phyloP scores from a whole-genome alignment of 2,329 filamentous ascomycete genomes.

The Ophiosphaerella narmari region DNA sequence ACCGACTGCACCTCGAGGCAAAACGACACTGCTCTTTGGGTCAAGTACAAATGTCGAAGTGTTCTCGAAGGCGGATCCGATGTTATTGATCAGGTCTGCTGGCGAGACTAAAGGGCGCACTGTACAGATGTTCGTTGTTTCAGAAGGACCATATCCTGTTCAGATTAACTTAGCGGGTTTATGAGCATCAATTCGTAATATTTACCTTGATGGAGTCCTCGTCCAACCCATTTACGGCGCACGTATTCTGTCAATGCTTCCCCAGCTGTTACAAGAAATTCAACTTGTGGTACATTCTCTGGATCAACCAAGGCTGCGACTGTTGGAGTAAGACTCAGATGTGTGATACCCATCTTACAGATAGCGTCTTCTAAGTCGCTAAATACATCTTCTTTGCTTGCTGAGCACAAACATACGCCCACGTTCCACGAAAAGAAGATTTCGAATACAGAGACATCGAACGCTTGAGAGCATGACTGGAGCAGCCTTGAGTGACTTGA shows the following conservation, averaged over 20 bases:
- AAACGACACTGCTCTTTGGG: slow-evolving; percentile 38
- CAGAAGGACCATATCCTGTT: slow-evolving; percentile 74
- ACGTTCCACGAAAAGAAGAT: slow-evolving; percentile 83
- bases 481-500: slow-evolving; percentile 64
- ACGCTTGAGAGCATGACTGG: slow-evolving; percentile 82
- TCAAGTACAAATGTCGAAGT: slow-evolving; percentile 73
- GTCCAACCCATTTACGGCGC: slow-evolving; percentile 68
- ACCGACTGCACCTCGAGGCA: slow-evolving; percentile 74
- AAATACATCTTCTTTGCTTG: slow-evolving; percentile 74
- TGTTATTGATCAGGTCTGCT: slow-evolving; percentile 69
- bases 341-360: slow-evolving; percentile 67
- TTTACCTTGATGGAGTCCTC: slow-evolving; percentile 70
- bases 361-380: slow-evolving; percentile 72
- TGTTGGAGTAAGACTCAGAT: slow-evolving; percentile 84
- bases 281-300: slow-evolving; percentile 68
- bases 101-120: slow-evolving; percentile 64
- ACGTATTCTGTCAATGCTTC: slow-evolving; percentile 78
- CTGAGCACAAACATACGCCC: slow-evolving; percentile 79
- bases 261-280: slow-evolving; percentile 79
- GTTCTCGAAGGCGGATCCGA: slow-evolving; percentile 75
- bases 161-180: background rate
- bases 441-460: slow-evolving; percentile 87
- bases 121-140: slow-evolving; percentile 87
- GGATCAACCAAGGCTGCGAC: slow-evolving; percentile 78
- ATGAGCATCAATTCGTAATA: slow-evolving; percentile 7